A percentile compares a stretch with the other conserved stretches of the same genome.
Evolutionary conservation across 2,329 filamentous ascomycete genomes (phyloP).

Genomic region (Cladosporium sp.): DNA sequence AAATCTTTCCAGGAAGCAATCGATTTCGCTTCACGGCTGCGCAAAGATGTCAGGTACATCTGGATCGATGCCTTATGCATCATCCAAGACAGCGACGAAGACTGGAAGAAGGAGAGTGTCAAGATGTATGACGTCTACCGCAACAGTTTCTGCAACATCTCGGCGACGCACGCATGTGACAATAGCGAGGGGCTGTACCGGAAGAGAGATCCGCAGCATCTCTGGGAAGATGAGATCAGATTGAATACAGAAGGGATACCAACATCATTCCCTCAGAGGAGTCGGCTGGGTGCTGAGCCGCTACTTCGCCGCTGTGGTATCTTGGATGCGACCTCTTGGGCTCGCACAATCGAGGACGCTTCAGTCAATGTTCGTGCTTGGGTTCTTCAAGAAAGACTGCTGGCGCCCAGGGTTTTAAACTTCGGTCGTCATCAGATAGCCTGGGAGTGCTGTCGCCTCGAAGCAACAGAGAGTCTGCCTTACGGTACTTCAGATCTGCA

Average conservation of each 20-base stretch:
- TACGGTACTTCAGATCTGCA: constrained; percentile 20
- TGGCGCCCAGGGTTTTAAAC: constrained; percentile 13
- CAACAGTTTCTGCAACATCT: constrained; percentile 11
- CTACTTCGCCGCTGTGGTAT: too few relatives aligned
- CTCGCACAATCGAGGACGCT: constrained; percentile 14
- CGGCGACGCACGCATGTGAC: constrained; percentile 10
- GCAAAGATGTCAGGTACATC: constrained; percentile 6
- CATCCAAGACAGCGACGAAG: constrained; percentile 14
- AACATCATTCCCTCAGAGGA: too few relatives aligned
- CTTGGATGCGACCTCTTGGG: too few relatives aligned
- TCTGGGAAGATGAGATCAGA: neutral
- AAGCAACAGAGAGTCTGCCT: constrained; percentile 26
- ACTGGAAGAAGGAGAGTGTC: constrained; percentile 13
- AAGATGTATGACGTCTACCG: constrained; percentile 15
- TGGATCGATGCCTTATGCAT: constrained; percentile 18
- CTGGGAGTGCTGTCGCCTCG: constrained; percentile 27
- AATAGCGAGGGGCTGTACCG: neutral
- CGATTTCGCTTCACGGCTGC: neutral
- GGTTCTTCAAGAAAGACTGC: constrained; percentile 13
- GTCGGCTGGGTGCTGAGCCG: too few relatives aligned
- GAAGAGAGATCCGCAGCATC: neutral
- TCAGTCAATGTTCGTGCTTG: neutral
- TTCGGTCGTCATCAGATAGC: constrained; percentile 21
- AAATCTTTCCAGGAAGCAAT: constrained; percentile 15
- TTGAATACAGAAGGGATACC: too few relatives aligned